Evolutionary conservation across 768 basidiomycete genomes (phyloP).

Genomic region (Xerocomus potaroensis): DNA sequence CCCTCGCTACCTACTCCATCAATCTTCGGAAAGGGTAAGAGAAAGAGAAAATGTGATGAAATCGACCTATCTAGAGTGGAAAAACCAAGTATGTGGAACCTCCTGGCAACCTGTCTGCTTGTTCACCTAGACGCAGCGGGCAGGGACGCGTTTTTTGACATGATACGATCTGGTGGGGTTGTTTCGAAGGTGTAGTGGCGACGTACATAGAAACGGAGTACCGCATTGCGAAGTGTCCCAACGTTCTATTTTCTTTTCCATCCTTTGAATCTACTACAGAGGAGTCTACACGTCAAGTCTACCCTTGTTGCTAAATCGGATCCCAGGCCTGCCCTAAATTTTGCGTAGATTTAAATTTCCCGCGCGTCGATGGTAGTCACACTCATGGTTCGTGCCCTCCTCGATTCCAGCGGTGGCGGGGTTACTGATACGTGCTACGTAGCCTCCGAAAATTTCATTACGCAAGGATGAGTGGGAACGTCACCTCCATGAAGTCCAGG

Average conservation of each 20-base stretch:
- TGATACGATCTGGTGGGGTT: conserved; percentile 76
- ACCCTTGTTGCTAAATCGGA: too few relatives aligned
- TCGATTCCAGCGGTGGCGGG: background rate
- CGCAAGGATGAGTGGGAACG: conserved; percentile 85
- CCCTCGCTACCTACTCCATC: conserved; percentile 65
- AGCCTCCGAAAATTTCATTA: conserved; percentile 56
- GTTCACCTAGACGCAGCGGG: conserved; percentile 47
- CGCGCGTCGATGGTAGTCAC: conserved; percentile 11
- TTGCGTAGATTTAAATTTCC: conserved; percentile 31
- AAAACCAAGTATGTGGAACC: conserved; percentile 49
- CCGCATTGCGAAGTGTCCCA: too few relatives aligned
- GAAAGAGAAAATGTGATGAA: conserved; percentile 49
- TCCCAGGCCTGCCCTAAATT: conserved; percentile 44
- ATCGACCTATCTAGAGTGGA: conserved; percentile 51
- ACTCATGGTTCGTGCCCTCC: conserved; percentile 31
- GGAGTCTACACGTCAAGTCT: too few relatives aligned
- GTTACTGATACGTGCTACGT: conserved; percentile 3
- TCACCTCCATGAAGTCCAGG: conserved; percentile 74
- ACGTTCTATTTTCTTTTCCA: too few relatives aligned
- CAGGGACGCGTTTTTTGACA: conserved; percentile 75
- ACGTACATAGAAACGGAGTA: background rate
- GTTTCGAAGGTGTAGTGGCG: conserved; percentile 58
- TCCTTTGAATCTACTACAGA: too few relatives aligned
- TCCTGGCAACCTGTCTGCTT: conserved; percentile 3
- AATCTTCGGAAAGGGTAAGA: conserved; percentile 44